Conservation (phyloP, 805 yeast genomes). For the Metschnikowia amazonensis region DNA sequence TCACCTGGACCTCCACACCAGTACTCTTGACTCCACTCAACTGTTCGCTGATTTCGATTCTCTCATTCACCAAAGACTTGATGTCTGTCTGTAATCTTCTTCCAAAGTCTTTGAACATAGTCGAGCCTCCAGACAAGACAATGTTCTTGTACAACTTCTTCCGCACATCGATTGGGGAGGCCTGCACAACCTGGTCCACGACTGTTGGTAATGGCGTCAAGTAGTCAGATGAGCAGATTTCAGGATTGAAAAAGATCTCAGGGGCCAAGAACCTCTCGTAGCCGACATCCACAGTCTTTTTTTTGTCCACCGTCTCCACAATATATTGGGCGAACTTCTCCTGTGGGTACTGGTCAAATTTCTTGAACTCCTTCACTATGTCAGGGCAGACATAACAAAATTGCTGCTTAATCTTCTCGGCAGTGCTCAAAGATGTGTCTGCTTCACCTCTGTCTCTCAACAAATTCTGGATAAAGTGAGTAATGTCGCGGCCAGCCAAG, state of each 20-base stretch:
- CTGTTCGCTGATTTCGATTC: conserved; percentile 78
- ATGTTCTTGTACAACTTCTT: conserved; percentile 93
- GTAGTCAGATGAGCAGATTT: conserved; percentile 91
- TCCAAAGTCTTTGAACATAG: conserved; percentile 98
- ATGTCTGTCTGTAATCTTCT: conserved; percentile 95
- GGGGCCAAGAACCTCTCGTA: conserved; percentile 98
- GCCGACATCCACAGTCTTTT: conserved; percentile 81
- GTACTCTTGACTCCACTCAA: conserved; percentile 73
- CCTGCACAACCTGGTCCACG: conserved; percentile 91
- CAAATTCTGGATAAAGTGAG: conserved; percentile 86
- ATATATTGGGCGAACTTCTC: conserved; percentile 90
- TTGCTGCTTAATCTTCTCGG: conserved; percentile 94
- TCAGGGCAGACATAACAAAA: conserved; percentile 97
- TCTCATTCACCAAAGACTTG: conserved; percentile 78
- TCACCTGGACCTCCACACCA: conserved; percentile 96
- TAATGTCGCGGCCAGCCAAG: conserved; percentile 97
- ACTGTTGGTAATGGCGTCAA: conserved; percentile 94
- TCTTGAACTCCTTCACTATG: conserved; percentile 91
- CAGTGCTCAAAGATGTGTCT: conserved; percentile 90
- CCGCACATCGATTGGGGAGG: conserved; percentile 96
- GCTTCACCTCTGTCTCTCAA: conserved; percentile 96
- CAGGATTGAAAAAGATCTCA: conserved; percentile 98
- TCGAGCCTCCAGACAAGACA: conserved; percentile 95
- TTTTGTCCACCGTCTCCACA: conserved; percentile 73
- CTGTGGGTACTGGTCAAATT: conserved; percentile 85